Conservation (phyloP, 352 stramenopile genomes). For the Pythium rhizo-oryzae region DNA sequence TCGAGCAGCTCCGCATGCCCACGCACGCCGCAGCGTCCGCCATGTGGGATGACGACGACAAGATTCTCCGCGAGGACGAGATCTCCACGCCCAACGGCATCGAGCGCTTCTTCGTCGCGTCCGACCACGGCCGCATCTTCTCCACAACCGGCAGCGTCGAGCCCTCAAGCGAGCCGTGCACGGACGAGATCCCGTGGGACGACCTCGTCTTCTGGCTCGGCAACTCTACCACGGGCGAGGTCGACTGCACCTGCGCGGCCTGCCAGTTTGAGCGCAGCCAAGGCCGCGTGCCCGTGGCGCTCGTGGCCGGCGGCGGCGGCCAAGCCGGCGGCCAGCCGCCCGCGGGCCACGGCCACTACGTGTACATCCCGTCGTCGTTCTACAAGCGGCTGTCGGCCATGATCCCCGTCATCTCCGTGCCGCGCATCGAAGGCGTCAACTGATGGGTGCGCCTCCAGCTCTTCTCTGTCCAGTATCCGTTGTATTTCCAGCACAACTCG, state of each 20-base stretch:
- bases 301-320: background rate
- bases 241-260: slow-evolving; percentile 22
- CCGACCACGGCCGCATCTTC: slow-evolving; percentile 4
- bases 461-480: slow-evolving; percentile 18
- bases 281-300: background rate
- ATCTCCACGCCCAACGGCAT: background rate
- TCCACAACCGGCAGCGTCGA: slow-evolving; percentile 16
- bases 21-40: background rate
- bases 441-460: slow-evolving; percentile 16
- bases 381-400: slow-evolving; percentile 30
- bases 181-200: slow-evolving; percentile 28
- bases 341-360: slow-evolving; percentile 13
- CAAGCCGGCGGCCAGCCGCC: slow-evolving; percentile 22
- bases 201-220: slow-evolving; percentile 34
- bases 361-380: slow-evolving; percentile 1
- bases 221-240: slow-evolving; percentile 20
- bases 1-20: background rate
- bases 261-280: slow-evolving; percentile 14
- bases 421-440: slow-evolving; percentile 69
- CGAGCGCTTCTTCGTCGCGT: slow-evolving; percentile 4
- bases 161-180: slow-evolving; percentile 25
- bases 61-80: slow-evolving; percentile 2
- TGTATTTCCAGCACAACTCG: background rate
- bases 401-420: slow-evolving; percentile 60
- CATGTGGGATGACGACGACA: slow-evolving; percentile 6